Conservation (phyloP, 345 rosid genomes). For the Hibiscus trionum region DNA sequence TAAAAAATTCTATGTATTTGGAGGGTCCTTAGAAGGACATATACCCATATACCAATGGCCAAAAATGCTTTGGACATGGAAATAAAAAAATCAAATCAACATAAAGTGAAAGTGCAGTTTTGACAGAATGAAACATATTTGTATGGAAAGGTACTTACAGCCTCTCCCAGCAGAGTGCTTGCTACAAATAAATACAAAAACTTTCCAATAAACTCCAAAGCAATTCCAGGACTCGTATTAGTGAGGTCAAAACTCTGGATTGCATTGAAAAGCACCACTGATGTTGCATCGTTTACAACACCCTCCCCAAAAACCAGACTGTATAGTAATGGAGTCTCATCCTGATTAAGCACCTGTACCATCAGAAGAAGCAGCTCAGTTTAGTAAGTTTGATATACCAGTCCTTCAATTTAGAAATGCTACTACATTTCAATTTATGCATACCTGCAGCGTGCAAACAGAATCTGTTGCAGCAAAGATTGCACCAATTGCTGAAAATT, state of each 20-base stretch:
- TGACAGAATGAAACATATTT: background rate
- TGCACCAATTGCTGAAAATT: conserved; percentile 84
- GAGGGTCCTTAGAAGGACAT: background rate
- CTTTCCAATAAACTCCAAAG: conserved; percentile 63
- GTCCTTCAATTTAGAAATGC: conserved; percentile 9
- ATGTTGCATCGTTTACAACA: conserved; percentile 98
- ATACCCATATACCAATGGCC: background rate
- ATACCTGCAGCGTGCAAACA: conserved; percentile 96
- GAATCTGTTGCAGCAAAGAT: conserved; percentile 99
- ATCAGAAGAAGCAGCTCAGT: conserved; percentile 12
- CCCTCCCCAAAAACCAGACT: conserved; percentile 99
- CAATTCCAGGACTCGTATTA: conserved; percentile 46
- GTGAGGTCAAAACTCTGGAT: conserved; percentile 84
- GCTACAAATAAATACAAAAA: conserved; percentile 67
- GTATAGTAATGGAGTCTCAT: conserved; percentile 94
- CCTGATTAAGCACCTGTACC: conserved; percentile 85
- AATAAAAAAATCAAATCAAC: background rate
- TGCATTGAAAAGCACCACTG: conserved; percentile 96
- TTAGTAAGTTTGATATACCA: background rate
- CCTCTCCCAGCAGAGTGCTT: conserved; percentile 80
- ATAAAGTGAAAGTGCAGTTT: background rate
- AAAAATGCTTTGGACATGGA: background rate
- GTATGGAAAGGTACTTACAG: conserved; percentile 39
- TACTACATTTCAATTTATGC: conserved; percentile 3
- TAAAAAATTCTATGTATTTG: background rate